Evolutionary conservation across 164 flowering plant genomes (phyloP).

Genomic region (Dillenia turbinata): DNA sequence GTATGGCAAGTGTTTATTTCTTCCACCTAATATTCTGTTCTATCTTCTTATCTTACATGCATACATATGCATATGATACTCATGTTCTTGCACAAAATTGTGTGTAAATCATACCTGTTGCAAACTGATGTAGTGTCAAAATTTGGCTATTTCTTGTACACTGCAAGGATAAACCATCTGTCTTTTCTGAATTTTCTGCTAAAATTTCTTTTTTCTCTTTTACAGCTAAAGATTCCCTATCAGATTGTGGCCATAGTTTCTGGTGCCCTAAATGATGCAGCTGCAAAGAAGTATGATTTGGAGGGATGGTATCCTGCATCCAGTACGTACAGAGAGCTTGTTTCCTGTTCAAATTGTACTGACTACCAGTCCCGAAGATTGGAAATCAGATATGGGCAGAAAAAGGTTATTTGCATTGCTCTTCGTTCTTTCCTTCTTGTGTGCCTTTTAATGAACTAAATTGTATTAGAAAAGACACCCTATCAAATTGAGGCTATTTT

Average conservation of each 20-base stretch:
- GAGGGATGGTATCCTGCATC: constrained; percentile 98
- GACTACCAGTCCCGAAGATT: constrained; percentile 87
- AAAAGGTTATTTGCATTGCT: constrained; percentile 46
- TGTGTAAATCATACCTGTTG: too few relatives aligned
- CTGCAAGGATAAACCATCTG: too few relatives aligned
- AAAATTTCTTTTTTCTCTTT: not conserved
- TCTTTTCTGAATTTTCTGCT: not conserved
- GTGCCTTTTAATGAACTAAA: too few relatives aligned
- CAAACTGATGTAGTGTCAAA: too few relatives aligned
- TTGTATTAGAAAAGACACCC: too few relatives aligned
- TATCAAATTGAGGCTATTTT: too few relatives aligned
- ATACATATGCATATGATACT: too few relatives aligned
- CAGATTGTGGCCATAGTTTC: constrained; percentile 86
- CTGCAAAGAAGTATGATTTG: constrained; percentile 94
- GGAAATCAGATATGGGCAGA: constrained; percentile 89
- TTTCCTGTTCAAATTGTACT: constrained; percentile 93
- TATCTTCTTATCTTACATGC: not conserved
- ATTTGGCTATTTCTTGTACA: too few relatives aligned
- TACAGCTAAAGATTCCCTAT: constrained; percentile 80
- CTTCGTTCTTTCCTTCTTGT: not conserved
- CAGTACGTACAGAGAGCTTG: constrained; percentile 82
- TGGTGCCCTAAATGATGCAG: constrained; percentile 95
- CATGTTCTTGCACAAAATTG: too few relatives aligned
- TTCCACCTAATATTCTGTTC: not conserved
- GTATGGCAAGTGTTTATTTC: not conserved